phyloP scores from a whole-genome alignment of 345 rosid genomes.

The Lepidium didymum region DNA sequence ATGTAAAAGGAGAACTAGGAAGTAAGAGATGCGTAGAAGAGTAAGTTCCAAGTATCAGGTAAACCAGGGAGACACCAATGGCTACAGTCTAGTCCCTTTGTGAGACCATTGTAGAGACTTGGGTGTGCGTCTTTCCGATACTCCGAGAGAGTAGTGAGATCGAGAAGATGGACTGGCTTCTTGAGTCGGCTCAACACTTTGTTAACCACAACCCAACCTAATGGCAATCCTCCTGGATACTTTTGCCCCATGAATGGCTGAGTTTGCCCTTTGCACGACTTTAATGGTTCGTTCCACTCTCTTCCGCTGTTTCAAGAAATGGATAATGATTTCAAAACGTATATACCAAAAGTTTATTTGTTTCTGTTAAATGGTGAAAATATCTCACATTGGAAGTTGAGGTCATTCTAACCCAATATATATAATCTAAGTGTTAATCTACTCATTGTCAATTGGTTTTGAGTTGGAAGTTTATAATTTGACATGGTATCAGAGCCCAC shows the following conservation, averaged over 20 bases:
- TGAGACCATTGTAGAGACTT: conserved; percentile 36
- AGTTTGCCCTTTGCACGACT: conserved; percentile 51
- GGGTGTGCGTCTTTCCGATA: conserved; percentile 81
- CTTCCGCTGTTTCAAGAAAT: conserved; percentile 46
- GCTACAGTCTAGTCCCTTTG: conserved; percentile 52
- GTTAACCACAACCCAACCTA: conserved; percentile 62
- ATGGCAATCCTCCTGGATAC: conserved; percentile 71
- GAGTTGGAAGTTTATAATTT: too few species aligned
- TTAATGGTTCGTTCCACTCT: conserved; percentile 62
- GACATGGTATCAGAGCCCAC: too few species aligned
- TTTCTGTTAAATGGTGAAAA: too few species aligned
- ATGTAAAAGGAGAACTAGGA: conserved; percentile 19
- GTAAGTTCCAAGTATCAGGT: conserved; percentile 87
- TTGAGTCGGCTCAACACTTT: conserved; percentile 62
- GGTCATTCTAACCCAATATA: too few species aligned
- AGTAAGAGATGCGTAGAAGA: conserved; percentile 54
- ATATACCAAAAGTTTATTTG: too few species aligned
- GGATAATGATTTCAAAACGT: neutral
- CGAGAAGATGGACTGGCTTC: conserved; percentile 68
- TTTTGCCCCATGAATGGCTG: conserved; percentile 52
- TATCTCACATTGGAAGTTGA: too few species aligned
- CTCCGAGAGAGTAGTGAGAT: conserved; percentile 58
- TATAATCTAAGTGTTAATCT: too few species aligned
- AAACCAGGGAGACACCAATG: conserved; percentile 98
- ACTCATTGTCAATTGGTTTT: too few species aligned